These are phyloP conservation scores for Rossbeevera mucosa DNA, from an alignment of 768 basidiomycete species.

Conservation along the genomic window DNA sequence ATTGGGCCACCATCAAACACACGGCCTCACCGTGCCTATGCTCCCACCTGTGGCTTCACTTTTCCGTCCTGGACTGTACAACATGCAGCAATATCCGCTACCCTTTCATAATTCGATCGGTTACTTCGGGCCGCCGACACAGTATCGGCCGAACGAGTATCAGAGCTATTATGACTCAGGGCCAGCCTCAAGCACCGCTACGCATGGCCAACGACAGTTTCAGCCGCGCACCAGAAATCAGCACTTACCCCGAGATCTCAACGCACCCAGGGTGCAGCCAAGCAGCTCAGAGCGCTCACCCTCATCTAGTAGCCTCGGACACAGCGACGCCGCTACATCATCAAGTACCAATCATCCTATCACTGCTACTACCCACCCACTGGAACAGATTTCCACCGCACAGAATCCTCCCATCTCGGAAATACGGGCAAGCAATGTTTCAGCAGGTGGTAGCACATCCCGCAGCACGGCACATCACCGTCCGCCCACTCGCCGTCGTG, in stretches of 20 bases:
- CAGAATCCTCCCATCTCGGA: conserved; percentile 1
- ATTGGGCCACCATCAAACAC: conserved; percentile 18
- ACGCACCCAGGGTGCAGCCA: conserved; percentile 16
- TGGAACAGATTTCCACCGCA: conserved; percentile 3
- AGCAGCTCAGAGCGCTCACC: conserved; percentile 4
- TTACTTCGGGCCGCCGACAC: conserved; percentile 37
- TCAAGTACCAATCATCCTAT: neutral
- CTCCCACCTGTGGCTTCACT: conserved; percentile 25
- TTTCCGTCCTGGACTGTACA: conserved; percentile 19
- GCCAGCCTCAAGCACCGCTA: conserved; percentile 17
- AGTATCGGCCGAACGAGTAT: conserved; percentile 36
- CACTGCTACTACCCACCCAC: neutral
- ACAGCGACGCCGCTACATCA: neutral
- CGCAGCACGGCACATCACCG: conserved; percentile 20
- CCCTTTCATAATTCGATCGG: conserved; percentile 27
- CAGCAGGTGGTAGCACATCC: neutral
- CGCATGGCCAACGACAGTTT: conserved; percentile 30
- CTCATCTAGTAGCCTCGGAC: conserved; percentile 7
- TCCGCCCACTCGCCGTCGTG: conserved; percentile 38
- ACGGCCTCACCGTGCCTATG: conserved; percentile 13
- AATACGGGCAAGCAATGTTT: neutral
- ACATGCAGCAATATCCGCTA: conserved; percentile 13
- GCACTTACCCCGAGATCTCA: conserved; percentile 16
- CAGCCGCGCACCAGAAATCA: conserved; percentile 24
- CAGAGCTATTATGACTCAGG: conserved; percentile 47